Base-by-base conservation (phyloP, 306 rosid species). In the Inga leiocalycina region DNA sequence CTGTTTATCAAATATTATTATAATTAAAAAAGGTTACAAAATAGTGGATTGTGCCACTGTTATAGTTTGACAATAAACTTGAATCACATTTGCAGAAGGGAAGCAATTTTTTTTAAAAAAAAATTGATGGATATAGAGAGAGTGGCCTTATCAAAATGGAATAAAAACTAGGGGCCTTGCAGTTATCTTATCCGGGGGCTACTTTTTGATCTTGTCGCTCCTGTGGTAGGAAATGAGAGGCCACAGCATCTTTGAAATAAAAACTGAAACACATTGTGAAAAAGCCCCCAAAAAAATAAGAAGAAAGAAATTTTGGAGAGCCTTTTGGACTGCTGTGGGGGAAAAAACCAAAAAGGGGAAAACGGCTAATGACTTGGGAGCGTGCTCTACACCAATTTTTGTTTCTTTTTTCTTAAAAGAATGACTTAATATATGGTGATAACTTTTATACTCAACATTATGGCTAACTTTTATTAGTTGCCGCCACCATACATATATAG, bases 141-240 rank as follows among this genome's bases (percentile, higher is more conserved):
- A 78, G 84, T 80, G 84, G 78, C 66, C 20, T 83, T 45, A 74
- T 65, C 52, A 62, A 76, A 74, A 5, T 19, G 61, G 61, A 54
- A 19, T 7, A 54, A 54, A 54, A 54, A 54, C 61, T 7, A 19
- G 61, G 19, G 11, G 61, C 2, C 9, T 54, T 37, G 76, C 48
- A 32, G 76, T 79, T 27, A 34, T 45, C 64, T 80, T 11, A 22
- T 80, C 70, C 48, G 39, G 30, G 76, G 61, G 20, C 24, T 22
- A 64, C 84, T 17, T 16, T 59, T 27, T 72, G 48, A 74, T 65
- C 75, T 74, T 79, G 81, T 70, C 19, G 57, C 67, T 54, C 16
- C 27, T 43, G 54, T 69, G 78, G 68, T 78, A 77, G 85, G 85
- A 56, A 52, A 82, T 75, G 8, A n/a, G 75, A 8, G 14, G 76